Conservation (phyloP, 2,329 filamentous ascomycete genomes). For the Alternaria panax region DNA sequence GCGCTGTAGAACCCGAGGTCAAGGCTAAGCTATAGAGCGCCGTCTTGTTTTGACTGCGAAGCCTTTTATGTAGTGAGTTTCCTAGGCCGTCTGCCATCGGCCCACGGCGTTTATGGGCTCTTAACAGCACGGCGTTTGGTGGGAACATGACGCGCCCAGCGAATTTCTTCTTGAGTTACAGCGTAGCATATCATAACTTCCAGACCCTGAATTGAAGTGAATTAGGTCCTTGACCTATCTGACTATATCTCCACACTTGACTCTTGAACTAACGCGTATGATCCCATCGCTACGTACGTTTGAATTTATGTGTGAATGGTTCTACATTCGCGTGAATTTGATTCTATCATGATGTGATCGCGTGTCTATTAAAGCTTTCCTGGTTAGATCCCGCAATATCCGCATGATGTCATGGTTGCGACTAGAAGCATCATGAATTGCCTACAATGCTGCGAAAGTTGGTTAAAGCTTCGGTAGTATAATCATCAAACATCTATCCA, state of each 20-base stretch:
- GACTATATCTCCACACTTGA: neutral
- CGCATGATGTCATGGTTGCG: conserved; percentile 25
- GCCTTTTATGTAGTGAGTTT: neutral
- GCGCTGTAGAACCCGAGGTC: conserved; percentile 61
- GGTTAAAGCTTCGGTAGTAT: neutral
- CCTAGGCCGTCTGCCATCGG: conserved; percentile 5
- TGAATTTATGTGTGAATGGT: neutral
- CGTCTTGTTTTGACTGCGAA: neutral
- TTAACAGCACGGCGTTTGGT: conserved; percentile 16
- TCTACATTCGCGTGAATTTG: neutral
- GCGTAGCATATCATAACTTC: conserved; percentile 7
- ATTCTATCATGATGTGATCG: conserved; percentile 1
- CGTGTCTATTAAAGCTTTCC: neutral
- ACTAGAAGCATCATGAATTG: conserved; percentile 13
- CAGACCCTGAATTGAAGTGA: neutral
- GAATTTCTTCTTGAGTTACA: neutral
- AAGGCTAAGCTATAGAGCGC: conserved; percentile 58
- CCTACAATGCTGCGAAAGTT: neutral
- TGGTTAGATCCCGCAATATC: conserved; percentile 17
- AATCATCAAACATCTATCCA: neutral
- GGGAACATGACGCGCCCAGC: neutral
- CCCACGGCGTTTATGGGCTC: conserved; percentile 18
- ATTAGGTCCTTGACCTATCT: neutral
- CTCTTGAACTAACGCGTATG: neutral
- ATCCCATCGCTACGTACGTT: neutral